phyloP scores from a whole-genome alignment of 2,329 filamentous ascomycete species.

The Malbranchea zuffiana region DNA sequence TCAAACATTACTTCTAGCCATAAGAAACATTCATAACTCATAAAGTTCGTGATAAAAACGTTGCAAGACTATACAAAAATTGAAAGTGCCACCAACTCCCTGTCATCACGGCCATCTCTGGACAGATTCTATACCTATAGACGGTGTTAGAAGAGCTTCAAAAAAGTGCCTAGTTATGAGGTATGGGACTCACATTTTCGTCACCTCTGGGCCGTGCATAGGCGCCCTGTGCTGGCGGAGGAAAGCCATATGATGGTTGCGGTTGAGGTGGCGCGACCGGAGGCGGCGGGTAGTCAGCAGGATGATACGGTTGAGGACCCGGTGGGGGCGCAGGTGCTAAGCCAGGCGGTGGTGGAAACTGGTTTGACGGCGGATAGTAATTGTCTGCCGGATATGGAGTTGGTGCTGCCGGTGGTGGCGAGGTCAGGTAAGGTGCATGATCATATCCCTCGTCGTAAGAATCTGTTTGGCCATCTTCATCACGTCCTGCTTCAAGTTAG shows the following conservation, averaged over 20 bases:
- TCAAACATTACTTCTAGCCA: background rate
- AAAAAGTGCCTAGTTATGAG: slow-evolving; percentile 7
- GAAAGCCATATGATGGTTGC: slow-evolving; percentile 27
- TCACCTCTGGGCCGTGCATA: slow-evolving; percentile 34
- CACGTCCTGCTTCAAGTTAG: slow-evolving; percentile 21
- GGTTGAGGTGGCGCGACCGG: slow-evolving; percentile 29
- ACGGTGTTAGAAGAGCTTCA: background rate
- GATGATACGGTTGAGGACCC: slow-evolving; percentile 23
- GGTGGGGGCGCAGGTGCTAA: slow-evolving; percentile 17
- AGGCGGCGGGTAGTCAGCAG: slow-evolving; percentile 34
- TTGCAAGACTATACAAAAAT: too few relatives aligned
- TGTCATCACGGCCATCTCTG: background rate
- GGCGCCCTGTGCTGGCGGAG: slow-evolving; percentile 27
- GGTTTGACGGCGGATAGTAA: slow-evolving; percentile 32
- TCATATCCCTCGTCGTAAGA: slow-evolving; percentile 34
- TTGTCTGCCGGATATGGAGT: slow-evolving; percentile 25
- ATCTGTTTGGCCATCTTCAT: slow-evolving; percentile 25
- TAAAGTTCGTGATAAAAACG: background rate
- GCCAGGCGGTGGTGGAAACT: slow-evolving; percentile 36
- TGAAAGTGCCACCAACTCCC: too few relatives aligned
- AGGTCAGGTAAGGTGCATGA: slow-evolving; percentile 28
- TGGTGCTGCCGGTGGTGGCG: slow-evolving; percentile 22
- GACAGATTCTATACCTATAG: background rate
- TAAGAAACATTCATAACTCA: slow-evolving; percentile 6
- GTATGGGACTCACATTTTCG: slow-evolving; percentile 42